Evolutionary conservation across 192 early-diverging fungal species (phyloP).

Genomic region (Linnemannia exigua): DNA sequence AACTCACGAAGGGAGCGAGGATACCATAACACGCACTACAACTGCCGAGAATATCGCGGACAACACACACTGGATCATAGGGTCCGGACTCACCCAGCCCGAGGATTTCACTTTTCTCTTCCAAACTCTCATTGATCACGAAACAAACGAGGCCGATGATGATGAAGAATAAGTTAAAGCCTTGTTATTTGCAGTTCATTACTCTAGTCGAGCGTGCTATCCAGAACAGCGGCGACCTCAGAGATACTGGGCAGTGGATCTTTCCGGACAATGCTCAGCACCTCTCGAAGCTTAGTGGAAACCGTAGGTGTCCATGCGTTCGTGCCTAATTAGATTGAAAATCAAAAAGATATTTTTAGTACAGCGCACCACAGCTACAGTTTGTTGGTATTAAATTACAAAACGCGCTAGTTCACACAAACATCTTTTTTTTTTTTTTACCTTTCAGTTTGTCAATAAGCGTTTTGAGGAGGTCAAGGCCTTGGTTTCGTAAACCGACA

Average conservation of each 20-base stretch:
- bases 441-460: constrained; percentile 55
- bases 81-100: constrained; percentile 36
- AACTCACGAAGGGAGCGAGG: neutral
- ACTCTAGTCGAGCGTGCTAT: neutral
- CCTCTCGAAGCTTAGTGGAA: constrained; percentile 22
- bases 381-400: neutral
- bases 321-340: constrained; percentile 23
- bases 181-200: neutral
- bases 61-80: constrained; percentile 39
- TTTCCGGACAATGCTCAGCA: constrained; percentile 16
- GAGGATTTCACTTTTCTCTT: constrained; percentile 37
- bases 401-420: no score
- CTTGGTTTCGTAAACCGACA: constrained; percentile 71
- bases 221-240: constrained; percentile 45
- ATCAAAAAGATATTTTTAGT: neutral
- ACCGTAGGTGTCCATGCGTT: constrained; percentile 1
- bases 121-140: constrained; percentile 23
- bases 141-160: constrained; percentile 12
- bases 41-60: neutral
- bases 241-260: constrained; percentile 67
- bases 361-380: no score
- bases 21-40: neutral
- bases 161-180: neutral
- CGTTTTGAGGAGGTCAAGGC: constrained; percentile 62
- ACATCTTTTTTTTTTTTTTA: constrained; percentile 32